Evolutionary conservation across 108 stramenopile species (phyloP).

Genomic region (Conticribra guillardii): DNA sequence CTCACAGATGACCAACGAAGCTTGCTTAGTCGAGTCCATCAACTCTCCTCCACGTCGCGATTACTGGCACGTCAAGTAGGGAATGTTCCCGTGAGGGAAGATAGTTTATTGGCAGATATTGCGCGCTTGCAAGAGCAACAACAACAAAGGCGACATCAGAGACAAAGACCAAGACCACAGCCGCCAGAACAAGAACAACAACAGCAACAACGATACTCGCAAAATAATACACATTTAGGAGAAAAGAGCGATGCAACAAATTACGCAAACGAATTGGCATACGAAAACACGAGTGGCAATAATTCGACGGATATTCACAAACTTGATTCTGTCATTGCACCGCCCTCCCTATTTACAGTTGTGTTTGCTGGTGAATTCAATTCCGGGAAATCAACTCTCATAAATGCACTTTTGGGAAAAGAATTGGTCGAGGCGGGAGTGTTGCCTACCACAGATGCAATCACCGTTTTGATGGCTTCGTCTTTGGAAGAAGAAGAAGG

Average conservation of each 20-base stretch:
- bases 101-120: conserved; percentile 37
- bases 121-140: conserved; percentile 15
- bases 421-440: conserved; percentile 77
- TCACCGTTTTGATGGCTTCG: conserved; percentile 63
- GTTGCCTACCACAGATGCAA: conserved; percentile 80
- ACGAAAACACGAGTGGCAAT: no score
- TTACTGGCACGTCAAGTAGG: conserved; percentile 56
- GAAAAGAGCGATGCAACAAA: no score
- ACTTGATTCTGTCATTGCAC: conserved; percentile 6
- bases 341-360: conserved; percentile 64
- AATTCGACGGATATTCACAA: neutral
- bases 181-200: no score
- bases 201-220: no score
- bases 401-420: conserved; percentile 82
- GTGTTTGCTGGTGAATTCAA: conserved; percentile 89
- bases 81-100: conserved; percentile 43
- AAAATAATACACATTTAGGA: no score
- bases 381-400: conserved; percentile 86
- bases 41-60: conserved; percentile 55
- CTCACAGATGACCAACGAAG: conserved; percentile 65
- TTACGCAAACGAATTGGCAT: no score
- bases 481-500: conserved; percentile 21
- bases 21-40: conserved; percentile 56
- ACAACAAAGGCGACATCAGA: neutral
- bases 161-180: conserved; percentile 26